Percentiles rank a stretch among this genome's conserved stretches.
Conservation (phyloP, 306 rosid species). For the Inga leiocalycina region DNA sequence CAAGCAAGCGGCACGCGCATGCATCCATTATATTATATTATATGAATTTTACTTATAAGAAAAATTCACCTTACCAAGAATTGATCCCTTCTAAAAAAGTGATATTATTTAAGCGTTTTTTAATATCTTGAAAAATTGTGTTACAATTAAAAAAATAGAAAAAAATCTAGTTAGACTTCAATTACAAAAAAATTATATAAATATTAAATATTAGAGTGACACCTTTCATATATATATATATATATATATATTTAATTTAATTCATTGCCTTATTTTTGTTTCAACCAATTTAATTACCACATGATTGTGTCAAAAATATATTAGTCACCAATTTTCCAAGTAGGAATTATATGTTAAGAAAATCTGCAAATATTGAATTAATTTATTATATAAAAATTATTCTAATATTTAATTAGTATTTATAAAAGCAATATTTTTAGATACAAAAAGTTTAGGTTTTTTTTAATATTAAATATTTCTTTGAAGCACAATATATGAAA, state of each 20-base stretch:
- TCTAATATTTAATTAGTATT: not conserved
- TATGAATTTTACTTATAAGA: not conserved
- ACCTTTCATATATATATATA: not conserved
- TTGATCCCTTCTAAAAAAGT: not conserved
- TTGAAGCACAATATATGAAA: not conserved
- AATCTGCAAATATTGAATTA: not conserved
- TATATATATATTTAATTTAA: not conserved
- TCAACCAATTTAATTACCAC: not conserved
- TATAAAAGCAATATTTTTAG: not conserved
- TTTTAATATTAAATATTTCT: not conserved
- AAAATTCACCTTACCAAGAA: not conserved
- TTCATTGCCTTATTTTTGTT: not conserved
- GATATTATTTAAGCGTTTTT: not conserved
- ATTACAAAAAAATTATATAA: not conserved
- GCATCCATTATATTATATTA: not conserved
- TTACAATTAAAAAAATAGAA: not conserved
- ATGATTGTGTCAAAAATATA: not conserved
- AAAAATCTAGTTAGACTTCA: not conserved
- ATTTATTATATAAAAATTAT: not conserved
- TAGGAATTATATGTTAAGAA: not conserved
- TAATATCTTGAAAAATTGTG: not conserved
- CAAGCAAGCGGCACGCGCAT: not conserved
- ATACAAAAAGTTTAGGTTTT: not conserved
- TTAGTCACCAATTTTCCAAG: not conserved
- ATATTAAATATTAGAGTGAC: not conserved